Conservation (phyloP, 2,329 filamentous ascomycete species). For the Pseudopithomyces chartarum region DNA sequence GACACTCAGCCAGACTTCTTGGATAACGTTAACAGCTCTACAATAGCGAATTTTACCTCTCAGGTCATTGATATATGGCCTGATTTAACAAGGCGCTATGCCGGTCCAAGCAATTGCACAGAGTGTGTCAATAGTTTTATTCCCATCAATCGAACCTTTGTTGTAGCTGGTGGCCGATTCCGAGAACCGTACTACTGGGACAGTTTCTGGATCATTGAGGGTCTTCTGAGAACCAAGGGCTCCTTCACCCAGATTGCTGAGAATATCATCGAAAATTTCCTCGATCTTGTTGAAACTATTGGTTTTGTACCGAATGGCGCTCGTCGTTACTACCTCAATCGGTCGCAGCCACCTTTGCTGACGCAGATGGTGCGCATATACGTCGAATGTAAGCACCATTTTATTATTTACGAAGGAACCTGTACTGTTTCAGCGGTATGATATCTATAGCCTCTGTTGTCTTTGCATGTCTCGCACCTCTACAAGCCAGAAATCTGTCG, state of each 20-base stretch:
- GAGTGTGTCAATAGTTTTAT: conserved; percentile 69
- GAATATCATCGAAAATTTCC: conserved; percentile 73
- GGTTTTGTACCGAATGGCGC: conserved; percentile 73
- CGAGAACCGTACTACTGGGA: conserved; percentile 75
- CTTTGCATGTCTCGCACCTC: too few species aligned
- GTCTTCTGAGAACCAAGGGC: conserved; percentile 67
- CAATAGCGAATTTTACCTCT: conserved; percentile 63
- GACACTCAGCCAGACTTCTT: conserved; percentile 64
- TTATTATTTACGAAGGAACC: too few species aligned
- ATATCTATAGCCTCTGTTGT: too few species aligned
- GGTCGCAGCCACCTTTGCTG: conserved; percentile 69
- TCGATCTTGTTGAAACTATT: conserved; percentile 67
- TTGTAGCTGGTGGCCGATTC: conserved; percentile 74
- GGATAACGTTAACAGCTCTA: conserved; percentile 59
- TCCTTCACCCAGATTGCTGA: conserved; percentile 66
- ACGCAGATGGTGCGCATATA: conserved; percentile 70
- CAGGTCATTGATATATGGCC: conserved; percentile 74
- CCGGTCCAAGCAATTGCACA: conserved; percentile 53
- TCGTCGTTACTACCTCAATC: conserved; percentile 70
- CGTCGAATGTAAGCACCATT: conserved; percentile 50
- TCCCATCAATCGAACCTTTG: conserved; percentile 69
- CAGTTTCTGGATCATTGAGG: conserved; percentile 71
- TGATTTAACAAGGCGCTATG: conserved; percentile 67
- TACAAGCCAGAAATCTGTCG: too few species aligned
- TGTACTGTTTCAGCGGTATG: too few species aligned